phyloP scores from a whole-genome alignment of 1,284 basidiomycete species.

The Psilocybe mexicana region DNA sequence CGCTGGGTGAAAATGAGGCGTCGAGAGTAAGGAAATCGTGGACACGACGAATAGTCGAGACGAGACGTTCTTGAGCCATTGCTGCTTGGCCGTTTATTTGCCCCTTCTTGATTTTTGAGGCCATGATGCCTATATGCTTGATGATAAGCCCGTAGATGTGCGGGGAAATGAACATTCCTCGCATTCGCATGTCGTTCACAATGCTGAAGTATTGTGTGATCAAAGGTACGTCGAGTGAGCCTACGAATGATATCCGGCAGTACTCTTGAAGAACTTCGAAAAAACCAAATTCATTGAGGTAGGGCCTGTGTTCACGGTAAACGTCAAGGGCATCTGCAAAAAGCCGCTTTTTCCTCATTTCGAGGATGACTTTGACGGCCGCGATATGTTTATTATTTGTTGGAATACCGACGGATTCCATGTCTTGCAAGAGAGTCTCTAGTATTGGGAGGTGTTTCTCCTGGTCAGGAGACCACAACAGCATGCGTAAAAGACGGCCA shows the following conservation, averaged over 20 bases:
- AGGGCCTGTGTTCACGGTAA: constrained; percentile 49
- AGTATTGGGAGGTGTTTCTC: constrained; percentile 50
- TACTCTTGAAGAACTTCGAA: constrained; percentile 63
- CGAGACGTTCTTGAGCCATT: constrained; percentile 31
- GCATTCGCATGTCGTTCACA: constrained; percentile 79
- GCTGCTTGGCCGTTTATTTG: constrained; percentile 14
- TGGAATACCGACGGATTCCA: constrained; percentile 41
- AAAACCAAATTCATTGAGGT: constrained; percentile 60
- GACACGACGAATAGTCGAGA: constrained; percentile 59
- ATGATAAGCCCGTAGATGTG: constrained; percentile 78
- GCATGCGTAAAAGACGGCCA: constrained; percentile 54
- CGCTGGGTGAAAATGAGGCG: constrained; percentile 71
- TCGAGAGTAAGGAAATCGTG: constrained; percentile 84
- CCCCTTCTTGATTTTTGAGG: constrained; percentile 30
- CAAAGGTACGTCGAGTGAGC: constrained; percentile 46
- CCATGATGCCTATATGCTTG: constrained; percentile 49
- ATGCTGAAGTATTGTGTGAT: constrained; percentile 75
- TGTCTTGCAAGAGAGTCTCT: constrained; percentile 57
- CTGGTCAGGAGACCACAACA: constrained; percentile 44
- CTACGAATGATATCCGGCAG: constrained; percentile 52
- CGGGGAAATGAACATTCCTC: constrained; percentile 58
- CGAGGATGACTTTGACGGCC: constrained; percentile 55
- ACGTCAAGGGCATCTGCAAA: constrained; percentile 62
- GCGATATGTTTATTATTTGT: constrained; percentile 43
- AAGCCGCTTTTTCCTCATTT: constrained; percentile 55